Evolutionary conservation across 2,329 filamentous ascomycete species (phyloP), one percentile per base, ranked within the genome.

Genomic region (Aspergillus caelatus): DNA sequence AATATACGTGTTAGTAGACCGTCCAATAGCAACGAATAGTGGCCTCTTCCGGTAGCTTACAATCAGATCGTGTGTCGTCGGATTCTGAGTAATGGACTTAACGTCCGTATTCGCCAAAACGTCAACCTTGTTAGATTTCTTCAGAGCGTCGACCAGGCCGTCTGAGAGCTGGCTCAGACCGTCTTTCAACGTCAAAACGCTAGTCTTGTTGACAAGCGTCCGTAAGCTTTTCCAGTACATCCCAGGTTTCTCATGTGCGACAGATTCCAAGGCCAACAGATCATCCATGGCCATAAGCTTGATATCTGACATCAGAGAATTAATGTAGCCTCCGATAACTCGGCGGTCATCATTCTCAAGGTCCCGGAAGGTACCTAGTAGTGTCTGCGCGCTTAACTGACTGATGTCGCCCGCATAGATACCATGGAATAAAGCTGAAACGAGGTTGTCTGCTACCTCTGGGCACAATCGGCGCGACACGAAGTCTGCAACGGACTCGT

Each of bases 351-450:
- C 61, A 19, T 61, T 64, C 65, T 89, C 86, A 61, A 84, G 78
- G n/a, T 83, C 67, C 72, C 82, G 83, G 0, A 81, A 62, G 30
- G 77, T 68, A 11, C 89, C 79, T 45, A 90, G 74, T 46, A 91
- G 81, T 57, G 87, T 88, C 69, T 87, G 88, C 55, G 87, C 88
- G 77, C 93, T 97, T 57, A 98, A 82, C 73, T 90, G 85, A 75
- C 91, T 88, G 55, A 96, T 87, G 77, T 97, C 91, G 6, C 95
- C 95, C 26, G 94, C 95, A 77, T 96, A 97, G 63, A 98, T 93
- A 48, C 95, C 95, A 77, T 98, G 95, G 59, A 93, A 78, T 2
- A 88, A 74, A 1, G 89, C 93, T 6, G 93, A 97, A 8, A 88
- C 78, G 21, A 97, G 60, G 70, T 96, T 94, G 69, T 95, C 84